A percentile compares a stretch with the other conserved stretches of the same genome.
Conservation (phyloP, 352 stramenopile species). For the Aphanomyces cochlioides region DNA sequence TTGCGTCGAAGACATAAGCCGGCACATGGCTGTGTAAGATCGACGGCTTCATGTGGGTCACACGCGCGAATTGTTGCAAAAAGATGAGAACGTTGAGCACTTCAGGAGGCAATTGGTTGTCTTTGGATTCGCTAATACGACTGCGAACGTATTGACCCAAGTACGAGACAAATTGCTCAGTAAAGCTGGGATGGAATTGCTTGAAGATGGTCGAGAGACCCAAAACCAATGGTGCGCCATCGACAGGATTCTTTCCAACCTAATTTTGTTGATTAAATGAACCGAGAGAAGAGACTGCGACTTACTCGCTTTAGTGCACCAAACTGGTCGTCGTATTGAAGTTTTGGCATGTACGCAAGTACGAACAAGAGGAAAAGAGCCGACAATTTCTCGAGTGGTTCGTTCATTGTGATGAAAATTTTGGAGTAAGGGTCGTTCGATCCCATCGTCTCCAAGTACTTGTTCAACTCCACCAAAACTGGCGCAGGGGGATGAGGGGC, state of each 20-base stretch:
- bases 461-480: constrained; percentile 87
- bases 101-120: constrained; percentile 62
- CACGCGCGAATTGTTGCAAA: constrained; percentile 85
- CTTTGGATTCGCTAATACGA: constrained; percentile 66
- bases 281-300: neutral
- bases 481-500: constrained; percentile 81
- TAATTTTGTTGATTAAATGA: neutral
- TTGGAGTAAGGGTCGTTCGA: constrained; percentile 91
- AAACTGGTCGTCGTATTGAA: constrained; percentile 91
- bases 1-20: constrained; percentile 87
- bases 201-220: constrained; percentile 91
- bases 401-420: constrained; percentile 92
- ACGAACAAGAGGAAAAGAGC: constrained; percentile 91
- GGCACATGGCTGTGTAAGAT: constrained; percentile 80
- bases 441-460: constrained; percentile 89
- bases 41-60: constrained; percentile 75
- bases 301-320: constrained; percentile 74
- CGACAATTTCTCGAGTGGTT: constrained; percentile 86
- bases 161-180: constrained; percentile 90
- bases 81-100: constrained; percentile 88
- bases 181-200: constrained; percentile 94
- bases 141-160: constrained; percentile 91
- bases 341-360: constrained; percentile 89
- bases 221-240: constrained; percentile 88
- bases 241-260: constrained; percentile 87